phyloP scores from a whole-genome alignment of 208 protist genomes.

The Trypanosoma rangeli region DNA sequence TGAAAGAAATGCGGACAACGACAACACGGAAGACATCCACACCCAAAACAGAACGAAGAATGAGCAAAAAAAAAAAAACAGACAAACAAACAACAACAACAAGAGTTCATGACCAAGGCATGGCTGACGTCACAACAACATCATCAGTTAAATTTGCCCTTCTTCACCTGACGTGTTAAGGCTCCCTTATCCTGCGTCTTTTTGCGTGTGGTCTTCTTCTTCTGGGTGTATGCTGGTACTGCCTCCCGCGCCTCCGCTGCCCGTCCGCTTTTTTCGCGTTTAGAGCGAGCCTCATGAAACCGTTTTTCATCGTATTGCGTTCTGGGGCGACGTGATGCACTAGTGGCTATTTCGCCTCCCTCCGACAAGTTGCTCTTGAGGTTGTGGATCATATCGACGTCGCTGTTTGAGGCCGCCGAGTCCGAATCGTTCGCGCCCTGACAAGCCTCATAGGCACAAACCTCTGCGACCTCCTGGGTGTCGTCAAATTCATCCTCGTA shows the following conservation, averaged over 20 bases:
- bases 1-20: background rate
- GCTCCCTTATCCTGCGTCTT: conserved; percentile 31
- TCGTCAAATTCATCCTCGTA: conserved; percentile 92
- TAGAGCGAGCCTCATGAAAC: conserved; percentile 54
- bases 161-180: conserved; percentile 39
- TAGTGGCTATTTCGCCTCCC: background rate
- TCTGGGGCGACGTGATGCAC: conserved; percentile 27
- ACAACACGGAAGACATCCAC: background rate
- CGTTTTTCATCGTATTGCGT: conserved; percentile 80
- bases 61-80: background rate
- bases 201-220: conserved; percentile 63
- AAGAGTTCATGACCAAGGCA: background rate
- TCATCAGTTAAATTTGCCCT: conserved; percentile 29
- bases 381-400: conserved; percentile 15
- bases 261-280: conserved; percentile 47
- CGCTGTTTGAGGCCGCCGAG: conserved; percentile 5
- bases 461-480: conserved; percentile 30
- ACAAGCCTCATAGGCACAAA: conserved; percentile 18
- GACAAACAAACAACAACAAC: background rate
- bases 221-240: conserved; percentile 58
- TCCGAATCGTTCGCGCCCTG: conserved; percentile 11
- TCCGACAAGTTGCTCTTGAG: background rate
- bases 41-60: conserved; percentile 1
- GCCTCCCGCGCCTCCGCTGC: conserved; percentile 31
- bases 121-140: background rate